These are phyloP conservation scores for Ceratocystis papillata DNA, from an alignment of 2,329 filamentous ascomycete species.

Conservation along the genomic window DNA sequence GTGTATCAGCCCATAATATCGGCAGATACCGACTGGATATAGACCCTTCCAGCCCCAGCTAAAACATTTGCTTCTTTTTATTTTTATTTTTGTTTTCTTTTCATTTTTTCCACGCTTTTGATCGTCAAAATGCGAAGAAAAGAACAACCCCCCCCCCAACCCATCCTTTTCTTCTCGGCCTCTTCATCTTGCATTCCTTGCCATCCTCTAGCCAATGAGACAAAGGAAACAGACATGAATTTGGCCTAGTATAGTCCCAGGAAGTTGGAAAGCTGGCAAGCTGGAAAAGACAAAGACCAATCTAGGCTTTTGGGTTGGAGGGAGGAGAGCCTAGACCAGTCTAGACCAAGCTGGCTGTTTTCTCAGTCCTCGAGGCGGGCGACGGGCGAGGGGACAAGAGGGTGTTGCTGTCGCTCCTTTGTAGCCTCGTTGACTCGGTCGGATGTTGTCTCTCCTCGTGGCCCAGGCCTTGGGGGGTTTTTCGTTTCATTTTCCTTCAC, in stretches of 20 bases:
- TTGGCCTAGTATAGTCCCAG: background rate
- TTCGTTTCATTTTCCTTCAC: background rate
- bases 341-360: slow-evolving; percentile 4
- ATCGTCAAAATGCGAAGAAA: background rate
- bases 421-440: background rate
- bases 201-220: background rate
- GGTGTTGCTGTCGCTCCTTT: background rate
- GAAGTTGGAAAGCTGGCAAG: slow-evolving; percentile 1
- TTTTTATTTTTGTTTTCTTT: background rate
- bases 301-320: slow-evolving; percentile 2
- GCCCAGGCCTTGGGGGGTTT: background rate
- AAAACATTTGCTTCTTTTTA: background rate
- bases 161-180: background rate
- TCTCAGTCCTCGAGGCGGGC: background rate
- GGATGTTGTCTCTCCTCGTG: background rate
- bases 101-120: background rate
- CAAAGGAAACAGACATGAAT: background rate
- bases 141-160: background rate
- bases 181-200: background rate
- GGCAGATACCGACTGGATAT: slow-evolving; percentile 8
- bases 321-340: slow-evolving; percentile 5
- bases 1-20: background rate
- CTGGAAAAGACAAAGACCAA: slow-evolving; percentile 17
- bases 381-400: no score
- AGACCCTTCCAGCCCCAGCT: slow-evolving; percentile 10